Percentiles rank a stretch among this genome's conserved stretches.
Conservation (phyloP, 1,284 basidiomycete species). For the Puccinia novopanici region DNA sequence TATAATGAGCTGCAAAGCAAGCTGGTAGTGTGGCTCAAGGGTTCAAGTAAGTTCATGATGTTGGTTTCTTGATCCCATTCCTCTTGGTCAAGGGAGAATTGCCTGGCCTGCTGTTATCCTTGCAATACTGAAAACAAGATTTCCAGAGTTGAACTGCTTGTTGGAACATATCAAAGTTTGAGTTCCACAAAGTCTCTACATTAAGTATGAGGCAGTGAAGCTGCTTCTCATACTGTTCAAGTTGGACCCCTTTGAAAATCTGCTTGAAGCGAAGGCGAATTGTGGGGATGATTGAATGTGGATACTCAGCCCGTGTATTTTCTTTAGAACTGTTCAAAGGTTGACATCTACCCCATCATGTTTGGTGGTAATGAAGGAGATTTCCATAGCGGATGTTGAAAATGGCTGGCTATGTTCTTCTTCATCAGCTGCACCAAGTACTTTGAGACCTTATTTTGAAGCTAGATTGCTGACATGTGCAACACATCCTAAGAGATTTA, state of each 20-base stretch:
- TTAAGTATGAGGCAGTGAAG: background rate
- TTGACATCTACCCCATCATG: background rate
- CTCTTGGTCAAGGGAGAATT: background rate
- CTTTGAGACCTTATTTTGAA: background rate
- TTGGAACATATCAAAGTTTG: background rate
- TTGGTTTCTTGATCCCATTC: background rate
- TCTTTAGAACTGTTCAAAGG: background rate
- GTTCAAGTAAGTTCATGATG: background rate
- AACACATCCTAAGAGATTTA: slow-evolving; percentile 8
- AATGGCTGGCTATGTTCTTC: background rate
- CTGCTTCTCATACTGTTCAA: background rate
- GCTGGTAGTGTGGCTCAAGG: background rate
- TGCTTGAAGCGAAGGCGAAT: background rate
- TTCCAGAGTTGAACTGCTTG: background rate
- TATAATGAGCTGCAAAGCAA: background rate
- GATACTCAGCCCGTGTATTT: background rate
- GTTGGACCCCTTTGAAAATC: background rate
- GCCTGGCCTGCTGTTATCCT: background rate
- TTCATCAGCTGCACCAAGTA: background rate
- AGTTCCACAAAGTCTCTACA: background rate
- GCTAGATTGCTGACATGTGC: slow-evolving; percentile 10
- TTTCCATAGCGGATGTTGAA: background rate
- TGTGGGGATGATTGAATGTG: background rate
- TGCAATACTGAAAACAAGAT: background rate
- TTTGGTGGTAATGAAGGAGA: background rate